Evolutionary conservation across 345 rosid genomes (phyloP), one percentile per base, ranked within the genome.

Genomic region (Orychophragmus violaceus): DNA sequence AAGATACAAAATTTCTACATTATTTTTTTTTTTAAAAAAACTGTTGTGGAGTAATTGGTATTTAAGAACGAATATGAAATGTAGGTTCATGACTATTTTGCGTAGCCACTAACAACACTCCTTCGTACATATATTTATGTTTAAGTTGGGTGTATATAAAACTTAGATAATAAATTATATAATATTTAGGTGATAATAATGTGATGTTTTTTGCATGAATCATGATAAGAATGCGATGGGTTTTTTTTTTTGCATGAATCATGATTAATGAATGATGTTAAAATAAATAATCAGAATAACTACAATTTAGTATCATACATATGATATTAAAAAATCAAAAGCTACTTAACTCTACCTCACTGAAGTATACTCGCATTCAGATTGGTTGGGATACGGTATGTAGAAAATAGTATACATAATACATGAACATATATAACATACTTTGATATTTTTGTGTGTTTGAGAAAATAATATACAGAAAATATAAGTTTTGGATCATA

Each of bases 161-260:
- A 42, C 5, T 23, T 30, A 59, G 5, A 8, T 18, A 32, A 54
- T 55, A n/a, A 71, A 55, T 71, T 46, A 45, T 32, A 37, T 52
- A 33, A n/a, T 13, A 52, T 63, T 10, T 32, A 46, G 75, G 70
- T 63, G 8, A 48, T 71, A 55, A 63, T 55, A 18, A n/a, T n/a
- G n/a, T n/a, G n/a, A n/a, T n/a, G n/a, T n/a, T n/a, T n/a, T n/a
- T n/a, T 56, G 33, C 28, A 62, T 28, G 44, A 37, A n/a, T 56
- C 45, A 27, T 56, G 52, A 48, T 28, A 49, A 24, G 66, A 64
- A 14, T 58, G 71, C 48, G 59, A 72, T 58, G 53, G n/a, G n/a
- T n/a, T n/a, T n/a, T n/a, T n/a, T 16, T 14, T 72, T 57, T 50
- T 29, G 71, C 76, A 65, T 72, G 76, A 65, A 57, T 72, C 76